Base-by-base conservation (phyloP, 345 rosid genomes). In the Eucalyptus globulus region DNA sequence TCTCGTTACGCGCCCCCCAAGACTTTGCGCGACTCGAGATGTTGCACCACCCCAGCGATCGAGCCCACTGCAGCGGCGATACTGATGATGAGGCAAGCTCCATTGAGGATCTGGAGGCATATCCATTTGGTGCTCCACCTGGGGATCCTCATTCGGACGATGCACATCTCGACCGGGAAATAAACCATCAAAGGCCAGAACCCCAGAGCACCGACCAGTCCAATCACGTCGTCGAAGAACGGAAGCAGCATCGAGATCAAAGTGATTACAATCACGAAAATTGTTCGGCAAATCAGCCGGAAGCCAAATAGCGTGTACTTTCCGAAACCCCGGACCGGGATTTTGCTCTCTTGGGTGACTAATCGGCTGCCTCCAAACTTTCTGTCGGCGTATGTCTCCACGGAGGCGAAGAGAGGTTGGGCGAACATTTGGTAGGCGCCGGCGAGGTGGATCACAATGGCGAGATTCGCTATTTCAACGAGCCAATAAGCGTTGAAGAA, bases 141-240 rank as follows among this genome's bases (percentile, higher is more conserved):
- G 44, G 93, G 93, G 60, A 97, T 93, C 92, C 87, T 89, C 95
- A 91, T 97, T 16, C 93, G 97, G 9, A 86, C 92, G 83, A 97
- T 94, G 88, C 93, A 97, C 99, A 97, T 96, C 93, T 97, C 97
- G 37, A 97, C 95, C 0, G 99, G 99, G 92, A 95, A 96, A 87
- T 96, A 96, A 24, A 97, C 99, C 0, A 97, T 95, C 26, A 97
- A 86, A 21, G 99, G 99, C 98, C 99, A 97, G 86, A 96, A 97
- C 62, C 98, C 99, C 4, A 97, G 76, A 2, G 99, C 99, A 13
- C 99, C 99, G 24, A 97, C 95, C 16, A 97, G 92, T 43, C 99
- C 98, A 7, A 95, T 97, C 2, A 96, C 90, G 86, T 95, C 97
- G 29, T 95, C 95, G 83, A 97, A 97, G 93, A 96, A 97, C 6